Percentiles rank a stretch among this genome's conserved stretches.
Evolutionary conservation across 805 yeast species (phyloP).

Genomic region (Candida michaelii): DNA sequence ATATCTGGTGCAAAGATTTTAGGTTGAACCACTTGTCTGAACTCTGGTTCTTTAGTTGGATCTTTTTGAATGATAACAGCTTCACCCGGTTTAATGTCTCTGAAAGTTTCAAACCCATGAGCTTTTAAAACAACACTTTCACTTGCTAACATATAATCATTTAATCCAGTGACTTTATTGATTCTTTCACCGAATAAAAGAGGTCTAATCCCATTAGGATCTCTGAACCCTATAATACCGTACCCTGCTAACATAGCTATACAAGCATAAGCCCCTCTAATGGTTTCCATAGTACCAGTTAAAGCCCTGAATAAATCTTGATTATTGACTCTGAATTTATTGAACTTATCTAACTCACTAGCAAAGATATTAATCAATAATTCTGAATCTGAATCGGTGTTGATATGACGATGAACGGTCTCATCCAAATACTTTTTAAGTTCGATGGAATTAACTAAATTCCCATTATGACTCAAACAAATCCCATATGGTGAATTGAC

Average conservation of each 20-base stretch:
- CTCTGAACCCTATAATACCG: conserved; percentile 93
- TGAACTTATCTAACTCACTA: conserved; percentile 83
- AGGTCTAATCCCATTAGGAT: conserved; percentile 96
- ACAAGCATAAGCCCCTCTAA: conserved; percentile 98
- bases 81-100: conserved; percentile 92
- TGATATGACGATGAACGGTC: conserved; percentile 93
- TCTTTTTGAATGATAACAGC: conserved; percentile 88
- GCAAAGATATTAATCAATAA: conserved; percentile 88
- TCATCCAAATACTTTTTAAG: conserved; percentile 82
- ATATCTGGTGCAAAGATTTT: conserved; percentile 88
- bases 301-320: conserved; percentile 86
- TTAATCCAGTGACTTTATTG: conserved; percentile 58
- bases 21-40: conserved; percentile 80
- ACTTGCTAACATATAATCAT: conserved; percentile 91
- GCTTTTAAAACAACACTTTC: conserved; percentile 95
- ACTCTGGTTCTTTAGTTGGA: conserved; percentile 59
- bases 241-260: conserved; percentile 94
- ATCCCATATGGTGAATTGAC: conserved; percentile 97
- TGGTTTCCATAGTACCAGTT: conserved; percentile 72
- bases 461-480: conserved; percentile 89
- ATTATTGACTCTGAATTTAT: conserved; percentile 90
- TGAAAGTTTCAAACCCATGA: conserved; percentile 74
- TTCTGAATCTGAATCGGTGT: conserved; percentile 96
- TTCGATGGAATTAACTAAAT: conserved; percentile 82
- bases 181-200: conserved; percentile 79